phyloP scores from a whole-genome alignment of 2,329 filamentous ascomycete genomes.

The Coleophoma eucalyptorum region DNA sequence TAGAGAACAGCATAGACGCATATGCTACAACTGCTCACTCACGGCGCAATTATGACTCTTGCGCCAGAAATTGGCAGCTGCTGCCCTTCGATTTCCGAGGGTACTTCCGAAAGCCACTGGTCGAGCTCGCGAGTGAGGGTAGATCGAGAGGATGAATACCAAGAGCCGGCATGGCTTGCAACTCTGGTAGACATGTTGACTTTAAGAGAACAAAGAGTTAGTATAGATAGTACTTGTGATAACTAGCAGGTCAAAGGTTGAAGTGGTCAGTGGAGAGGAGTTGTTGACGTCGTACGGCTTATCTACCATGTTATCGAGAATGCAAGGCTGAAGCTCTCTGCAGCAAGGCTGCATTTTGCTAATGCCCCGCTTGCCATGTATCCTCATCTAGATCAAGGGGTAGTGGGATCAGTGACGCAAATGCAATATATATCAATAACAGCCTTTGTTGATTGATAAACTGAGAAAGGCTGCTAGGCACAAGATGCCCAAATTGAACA shows the following conservation, averaged over 20 bases:
- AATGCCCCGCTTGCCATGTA: no score
- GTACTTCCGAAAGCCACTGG: slow-evolving; percentile 68
- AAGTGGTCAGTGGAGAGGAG: neutral
- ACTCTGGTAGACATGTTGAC: slow-evolving; percentile 36
- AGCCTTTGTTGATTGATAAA: no score
- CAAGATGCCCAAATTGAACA: no score
- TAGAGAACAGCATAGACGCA: neutral
- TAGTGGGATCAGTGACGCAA: no score
- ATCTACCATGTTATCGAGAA: no score
- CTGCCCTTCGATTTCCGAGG: slow-evolving; percentile 55
- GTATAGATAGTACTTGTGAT: neutral
- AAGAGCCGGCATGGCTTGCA: slow-evolving; percentile 79
- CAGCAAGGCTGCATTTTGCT: no score
- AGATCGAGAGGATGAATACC: slow-evolving; percentile 67
- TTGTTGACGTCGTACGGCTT: neutral
- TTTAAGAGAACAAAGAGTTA: no score
- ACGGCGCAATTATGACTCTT: slow-evolving; percentile 90
- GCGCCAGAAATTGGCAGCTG: slow-evolving; percentile 68
- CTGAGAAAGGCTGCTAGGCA: no score
- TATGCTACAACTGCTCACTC: slow-evolving; percentile 34
- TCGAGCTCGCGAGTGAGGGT: slow-evolving; percentile 69
- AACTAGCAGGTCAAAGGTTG: neutral
- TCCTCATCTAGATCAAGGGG: no score
- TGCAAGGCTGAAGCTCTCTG: no score
- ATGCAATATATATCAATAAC: no score